phyloP scores from a whole-genome alignment of 345 rosid genomes.

The Eucalyptus albens region DNA sequence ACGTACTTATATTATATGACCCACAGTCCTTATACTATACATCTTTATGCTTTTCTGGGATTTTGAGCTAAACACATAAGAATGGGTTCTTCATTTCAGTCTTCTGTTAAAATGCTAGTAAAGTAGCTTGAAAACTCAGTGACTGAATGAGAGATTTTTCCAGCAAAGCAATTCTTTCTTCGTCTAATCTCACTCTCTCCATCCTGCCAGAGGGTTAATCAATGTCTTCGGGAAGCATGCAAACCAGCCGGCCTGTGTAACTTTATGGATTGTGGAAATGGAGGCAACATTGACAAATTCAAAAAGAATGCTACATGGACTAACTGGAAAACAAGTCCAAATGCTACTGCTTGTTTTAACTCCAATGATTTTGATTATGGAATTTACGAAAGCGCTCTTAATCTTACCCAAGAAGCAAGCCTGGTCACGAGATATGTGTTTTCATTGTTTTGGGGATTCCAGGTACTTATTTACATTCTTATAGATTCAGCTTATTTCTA shows the following conservation, averaged over 20 bases:
- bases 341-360: constrained; percentile 41
- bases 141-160: background rate
- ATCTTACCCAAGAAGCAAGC: constrained; percentile 27
- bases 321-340: constrained; percentile 14
- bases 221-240: constrained; percentile 73
- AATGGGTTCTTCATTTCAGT: background rate
- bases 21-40: background rate
- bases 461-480: constrained; percentile 23
- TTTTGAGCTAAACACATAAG: background rate
- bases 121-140: background rate
- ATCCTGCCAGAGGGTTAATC: constrained; percentile 72
- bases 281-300: background rate
- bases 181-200: background rate
- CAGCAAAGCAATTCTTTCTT: background rate
- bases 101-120: background rate
- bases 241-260: background rate
- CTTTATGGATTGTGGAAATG: constrained; percentile 56
- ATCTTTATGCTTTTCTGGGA: background rate
- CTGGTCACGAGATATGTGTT: constrained; percentile 49
- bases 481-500: background rate
- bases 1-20: background rate
- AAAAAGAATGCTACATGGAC: fast-evolving
- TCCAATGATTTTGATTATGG: constrained; percentile 37
- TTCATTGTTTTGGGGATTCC: constrained; percentile 94
- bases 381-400: constrained; percentile 38